phyloP scores from a whole-genome alignment of 2,329 filamentous ascomycete genomes.

The Diplodia mutila region DNA sequence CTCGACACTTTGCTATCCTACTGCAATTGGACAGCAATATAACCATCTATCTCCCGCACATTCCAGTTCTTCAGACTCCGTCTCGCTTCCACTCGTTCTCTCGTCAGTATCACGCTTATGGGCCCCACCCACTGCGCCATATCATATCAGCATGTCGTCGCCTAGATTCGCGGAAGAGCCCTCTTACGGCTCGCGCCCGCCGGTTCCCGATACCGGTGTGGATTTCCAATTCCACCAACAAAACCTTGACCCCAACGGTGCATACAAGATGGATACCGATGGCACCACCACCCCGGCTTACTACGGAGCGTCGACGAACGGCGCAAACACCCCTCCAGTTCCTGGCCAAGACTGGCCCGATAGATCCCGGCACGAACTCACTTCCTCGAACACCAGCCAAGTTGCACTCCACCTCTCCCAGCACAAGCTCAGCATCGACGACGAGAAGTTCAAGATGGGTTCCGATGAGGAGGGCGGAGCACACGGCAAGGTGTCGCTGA shows the following conservation, averaged over 20 bases:
- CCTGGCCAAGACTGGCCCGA: constrained; percentile 4
- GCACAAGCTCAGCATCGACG: constrained; percentile 10
- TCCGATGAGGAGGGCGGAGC: neutral
- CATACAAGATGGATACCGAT: neutral
- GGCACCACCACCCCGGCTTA: constrained; percentile 12
- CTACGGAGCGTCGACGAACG: constrained; percentile 2
- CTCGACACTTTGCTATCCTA: neutral
- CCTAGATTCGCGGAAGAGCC: neutral
- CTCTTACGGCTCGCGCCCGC: neutral
- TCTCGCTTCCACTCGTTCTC: constrained; percentile 5
- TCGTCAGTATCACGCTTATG: constrained; percentile 7
- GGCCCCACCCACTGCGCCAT: constrained; percentile 1
- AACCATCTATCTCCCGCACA: neutral
- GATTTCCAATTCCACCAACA: neutral
- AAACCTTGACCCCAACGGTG: neutral
- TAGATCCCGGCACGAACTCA: constrained; percentile 6
- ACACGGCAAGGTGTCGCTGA: constrained; percentile 22
- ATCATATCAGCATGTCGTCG: neutral
- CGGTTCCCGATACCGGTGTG: neutral
- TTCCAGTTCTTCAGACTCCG: constrained; percentile 1
- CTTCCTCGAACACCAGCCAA: constrained; percentile 3
- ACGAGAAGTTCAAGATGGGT: neutral
- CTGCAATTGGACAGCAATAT: constrained; percentile 12
- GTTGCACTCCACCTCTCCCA: constrained; percentile 1
- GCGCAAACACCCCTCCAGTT: constrained; percentile 8